A percentile compares a stretch with the other conserved stretches of the same genome.
Evolutionary conservation across 257 asterid species (phyloP).

Genomic region (Avicennia marina): DNA sequence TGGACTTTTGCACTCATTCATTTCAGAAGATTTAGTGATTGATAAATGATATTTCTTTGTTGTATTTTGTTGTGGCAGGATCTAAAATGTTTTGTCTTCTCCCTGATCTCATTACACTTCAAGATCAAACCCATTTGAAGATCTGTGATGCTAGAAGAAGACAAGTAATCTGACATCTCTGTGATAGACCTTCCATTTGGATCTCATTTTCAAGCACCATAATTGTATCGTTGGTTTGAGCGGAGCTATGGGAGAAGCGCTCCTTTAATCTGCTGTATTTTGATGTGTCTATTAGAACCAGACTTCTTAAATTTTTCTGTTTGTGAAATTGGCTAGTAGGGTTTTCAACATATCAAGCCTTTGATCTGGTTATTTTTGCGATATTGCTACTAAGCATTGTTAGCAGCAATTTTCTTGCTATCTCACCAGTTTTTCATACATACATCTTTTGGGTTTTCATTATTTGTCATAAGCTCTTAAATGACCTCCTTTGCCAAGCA

Average conservation of each 20-base stretch:
- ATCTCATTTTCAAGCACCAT: too few species aligned
- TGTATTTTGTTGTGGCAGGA: constrained; percentile 45
- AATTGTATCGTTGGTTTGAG: constrained; percentile 13
- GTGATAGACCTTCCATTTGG: too few species aligned
- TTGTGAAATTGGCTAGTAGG: neutral
- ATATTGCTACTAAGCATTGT: constrained; percentile 1
- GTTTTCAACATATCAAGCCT: constrained; percentile 5
- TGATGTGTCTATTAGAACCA: too few species aligned
- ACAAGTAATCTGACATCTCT: too few species aligned
- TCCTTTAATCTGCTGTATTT: constrained; percentile 6
- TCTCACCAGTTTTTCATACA: too few species aligned
- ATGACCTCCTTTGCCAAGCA: neutral
- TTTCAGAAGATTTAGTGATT: neutral
- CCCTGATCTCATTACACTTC: constrained; percentile 84
- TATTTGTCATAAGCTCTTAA: too few species aligned
- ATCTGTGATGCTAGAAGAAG: too few species aligned
- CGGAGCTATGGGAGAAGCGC: neutral
- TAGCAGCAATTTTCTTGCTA: neutral
- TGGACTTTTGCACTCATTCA: neutral
- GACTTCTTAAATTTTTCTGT: too few species aligned
- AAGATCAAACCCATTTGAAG: constrained; percentile 75
- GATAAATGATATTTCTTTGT: neutral
- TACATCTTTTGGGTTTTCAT: too few species aligned
- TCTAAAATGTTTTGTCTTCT: constrained; percentile 82
- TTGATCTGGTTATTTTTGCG: neutral